Evolutionary conservation across 805 yeast genomes (phyloP).

Genomic region (Cyberlindnera americana): DNA sequence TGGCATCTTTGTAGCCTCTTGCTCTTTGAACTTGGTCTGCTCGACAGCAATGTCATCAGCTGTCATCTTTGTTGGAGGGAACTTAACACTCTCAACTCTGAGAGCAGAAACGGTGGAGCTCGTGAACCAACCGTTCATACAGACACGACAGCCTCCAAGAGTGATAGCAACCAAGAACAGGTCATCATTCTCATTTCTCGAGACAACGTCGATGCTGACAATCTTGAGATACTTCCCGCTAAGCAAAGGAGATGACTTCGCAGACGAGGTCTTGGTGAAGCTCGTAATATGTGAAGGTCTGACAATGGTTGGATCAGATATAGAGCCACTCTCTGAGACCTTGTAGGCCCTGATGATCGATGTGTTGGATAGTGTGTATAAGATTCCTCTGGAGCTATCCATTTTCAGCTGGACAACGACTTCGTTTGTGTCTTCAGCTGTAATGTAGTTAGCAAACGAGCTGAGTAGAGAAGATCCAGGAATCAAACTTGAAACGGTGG

Average conservation of each 20-base stretch:
- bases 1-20: conserved; percentile 31
- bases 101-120: conserved; percentile 35
- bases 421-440: conserved; percentile 30
- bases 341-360: conserved; percentile 81
- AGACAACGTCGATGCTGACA: conserved; percentile 58
- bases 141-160: conserved; percentile 77
- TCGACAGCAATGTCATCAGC: conserved; percentile 26
- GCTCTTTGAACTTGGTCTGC: conserved; percentile 25
- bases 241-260: conserved; percentile 52
- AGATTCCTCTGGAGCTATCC: conserved; percentile 71
- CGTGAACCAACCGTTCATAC: conserved; percentile 41
- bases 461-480: conserved; percentile 38
- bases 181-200: conserved; percentile 61
- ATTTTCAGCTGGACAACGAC: conserved; percentile 68
- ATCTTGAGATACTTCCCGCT: conserved; percentile 55
- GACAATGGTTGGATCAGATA: conserved; percentile 39
- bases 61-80: conserved; percentile 58
- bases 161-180: conserved; percentile 77
- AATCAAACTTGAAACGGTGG: conserved; percentile 49
- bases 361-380: conserved; percentile 79
- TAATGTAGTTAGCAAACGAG: conserved; percentile 32
- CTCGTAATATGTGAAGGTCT: conserved; percentile 36
- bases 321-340: conserved; percentile 40
- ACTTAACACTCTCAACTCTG: conserved; percentile 49
- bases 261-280: conserved; percentile 40